phyloP scores from a whole-genome alignment of 2,329 filamentous ascomycete species.

The Rugonectria rugulosa region DNA sequence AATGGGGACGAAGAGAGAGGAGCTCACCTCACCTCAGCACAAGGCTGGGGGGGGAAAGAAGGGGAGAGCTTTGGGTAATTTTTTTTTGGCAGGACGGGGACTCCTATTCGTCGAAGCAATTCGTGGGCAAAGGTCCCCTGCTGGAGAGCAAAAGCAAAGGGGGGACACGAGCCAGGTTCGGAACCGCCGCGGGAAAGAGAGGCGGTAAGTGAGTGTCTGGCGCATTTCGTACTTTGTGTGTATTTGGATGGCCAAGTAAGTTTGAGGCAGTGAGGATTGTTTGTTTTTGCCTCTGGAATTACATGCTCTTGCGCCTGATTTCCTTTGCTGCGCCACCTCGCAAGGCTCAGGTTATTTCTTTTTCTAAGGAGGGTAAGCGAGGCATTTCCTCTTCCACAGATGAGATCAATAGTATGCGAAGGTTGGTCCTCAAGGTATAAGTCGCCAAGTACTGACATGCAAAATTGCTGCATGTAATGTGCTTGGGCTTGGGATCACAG shows the following conservation, averaged over 20 bases:
- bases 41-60: too few relatives aligned
- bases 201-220: background rate
- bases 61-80: too few relatives aligned
- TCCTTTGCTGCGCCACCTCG: background rate
- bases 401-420: too few relatives aligned
- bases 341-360: background rate
- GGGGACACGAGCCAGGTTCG: constrained; percentile 4
- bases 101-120: too few relatives aligned
- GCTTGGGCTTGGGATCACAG: background rate
- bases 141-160: too few relatives aligned
- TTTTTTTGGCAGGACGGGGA: too few relatives aligned
- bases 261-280: too few relatives aligned
- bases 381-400: too few relatives aligned
- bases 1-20: background rate
- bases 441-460: background rate
- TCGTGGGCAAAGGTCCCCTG: too few relatives aligned
- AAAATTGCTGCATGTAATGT: background rate
- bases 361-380: too few relatives aligned
- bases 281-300: constrained; percentile 2
- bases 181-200: constrained; percentile 7
- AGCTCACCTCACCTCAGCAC: background rate
- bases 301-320: background rate
- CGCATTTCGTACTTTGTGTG: too few relatives aligned
- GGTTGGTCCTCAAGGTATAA: too few relatives aligned
- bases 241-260: background rate